A percentile compares a stretch with the other conserved stretches of the same genome.
Conservation (phyloP, 768 basidiomycete genomes). For the Lentinus brumalis region DNA sequence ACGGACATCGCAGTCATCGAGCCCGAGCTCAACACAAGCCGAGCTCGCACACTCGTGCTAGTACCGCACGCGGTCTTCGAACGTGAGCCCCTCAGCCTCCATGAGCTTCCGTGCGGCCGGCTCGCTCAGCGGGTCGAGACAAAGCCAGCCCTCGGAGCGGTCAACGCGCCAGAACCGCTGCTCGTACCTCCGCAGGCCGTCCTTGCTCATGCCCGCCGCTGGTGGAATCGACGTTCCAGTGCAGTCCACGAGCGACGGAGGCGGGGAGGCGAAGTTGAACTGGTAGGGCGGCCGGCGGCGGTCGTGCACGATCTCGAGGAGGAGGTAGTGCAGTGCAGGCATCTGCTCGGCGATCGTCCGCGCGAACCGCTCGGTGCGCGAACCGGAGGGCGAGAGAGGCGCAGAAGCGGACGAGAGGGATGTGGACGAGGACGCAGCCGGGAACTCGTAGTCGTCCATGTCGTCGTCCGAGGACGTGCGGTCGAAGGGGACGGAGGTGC, state of each 20-base stretch:
- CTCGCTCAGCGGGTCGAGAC: slow-evolving; percentile 9
- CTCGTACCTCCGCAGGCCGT: not conserved
- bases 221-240: not conserved
- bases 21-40: no score
- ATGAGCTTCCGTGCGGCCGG: not conserved
- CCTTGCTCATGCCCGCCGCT: not conserved
- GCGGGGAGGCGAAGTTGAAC: not conserved
- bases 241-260: not conserved
- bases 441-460: not conserved
- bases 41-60: not conserved
- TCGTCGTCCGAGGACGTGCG: slow-evolving; percentile 11
- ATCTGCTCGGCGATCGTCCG: slow-evolving; percentile 6
- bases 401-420: not conserved
- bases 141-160: slow-evolving; percentile 8
- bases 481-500: slow-evolving; percentile 20
- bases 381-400: not conserved
- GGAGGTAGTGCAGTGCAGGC: slow-evolving; percentile 11
- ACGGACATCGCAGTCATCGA: no score
- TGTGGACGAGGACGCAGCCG: not conserved
- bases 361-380: slow-evolving; percentile 1
- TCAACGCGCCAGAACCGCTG: slow-evolving; percentile 15
- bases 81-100: not conserved
- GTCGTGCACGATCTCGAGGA: slow-evolving; percentile 10
- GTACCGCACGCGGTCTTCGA: slow-evolving; percentile 13
- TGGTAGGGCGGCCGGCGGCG: not conserved